Evolutionary conservation across 805 yeast species (phyloP).

Genomic region (Osmozyma mogii): DNA sequence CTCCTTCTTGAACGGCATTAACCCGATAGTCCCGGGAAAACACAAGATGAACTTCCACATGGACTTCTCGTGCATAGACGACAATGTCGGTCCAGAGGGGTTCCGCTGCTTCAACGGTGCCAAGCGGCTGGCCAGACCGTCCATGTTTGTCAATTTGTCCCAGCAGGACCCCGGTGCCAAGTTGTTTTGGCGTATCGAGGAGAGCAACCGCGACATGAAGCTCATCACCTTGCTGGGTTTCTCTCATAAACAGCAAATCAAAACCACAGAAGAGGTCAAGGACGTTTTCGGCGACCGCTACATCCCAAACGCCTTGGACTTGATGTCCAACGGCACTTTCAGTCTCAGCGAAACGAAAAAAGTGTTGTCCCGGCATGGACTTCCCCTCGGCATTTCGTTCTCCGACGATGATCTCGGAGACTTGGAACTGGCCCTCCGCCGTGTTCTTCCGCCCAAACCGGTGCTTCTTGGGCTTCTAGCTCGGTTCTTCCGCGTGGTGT

Average conservation of each 20-base stretch:
- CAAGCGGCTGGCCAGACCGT: not conserved
- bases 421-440: conserved; percentile 5
- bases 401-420: conserved; percentile 5
- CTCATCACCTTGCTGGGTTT: conserved; percentile 8
- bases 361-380: conserved; percentile 8
- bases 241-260: not conserved
- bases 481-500: conserved; percentile 10
- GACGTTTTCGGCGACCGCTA: conserved; percentile 1
- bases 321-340: conserved; percentile 5
- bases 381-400: conserved; percentile 6
- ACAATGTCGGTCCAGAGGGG: not conserved
- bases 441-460: conserved; percentile 7
- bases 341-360: conserved; percentile 2
- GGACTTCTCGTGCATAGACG: not conserved
- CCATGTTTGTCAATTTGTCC: conserved; percentile 10
- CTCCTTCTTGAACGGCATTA: not conserved
- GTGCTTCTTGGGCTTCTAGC: conserved; percentile 6
- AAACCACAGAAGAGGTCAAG: conserved; percentile 1
- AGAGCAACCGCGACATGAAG: conserved; percentile 5
- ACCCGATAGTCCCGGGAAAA: not conserved
- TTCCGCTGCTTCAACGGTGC: not conserved
- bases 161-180: conserved; percentile 14
- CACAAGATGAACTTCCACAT: not conserved
- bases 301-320: conserved; percentile 1
- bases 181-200: conserved; percentile 10